These are phyloP conservation scores for Cucumis hystrix DNA, from an alignment of 306 rosid genomes.

Conservation along the genomic window DNA sequence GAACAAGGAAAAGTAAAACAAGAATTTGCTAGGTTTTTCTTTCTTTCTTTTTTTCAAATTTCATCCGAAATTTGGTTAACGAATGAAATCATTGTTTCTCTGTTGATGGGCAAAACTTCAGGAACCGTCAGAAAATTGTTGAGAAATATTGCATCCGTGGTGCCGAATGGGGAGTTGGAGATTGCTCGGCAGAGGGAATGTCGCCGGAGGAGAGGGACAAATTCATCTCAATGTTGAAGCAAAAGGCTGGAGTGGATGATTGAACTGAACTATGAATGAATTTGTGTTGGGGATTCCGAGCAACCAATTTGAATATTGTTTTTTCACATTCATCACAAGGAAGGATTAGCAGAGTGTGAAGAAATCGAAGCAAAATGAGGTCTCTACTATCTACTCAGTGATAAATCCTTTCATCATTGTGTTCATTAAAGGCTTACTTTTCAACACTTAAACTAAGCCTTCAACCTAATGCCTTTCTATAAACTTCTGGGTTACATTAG, in stretches of 20 bases:
- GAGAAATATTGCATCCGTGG: conserved; percentile 88
- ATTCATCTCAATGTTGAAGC: conserved; percentile 62
- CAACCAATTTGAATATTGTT: background rate
- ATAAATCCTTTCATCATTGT: background rate
- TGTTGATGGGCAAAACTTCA: conserved; percentile 4
- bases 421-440: background rate
- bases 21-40: background rate
- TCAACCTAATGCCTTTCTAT: background rate
- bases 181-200: conserved; percentile 81
- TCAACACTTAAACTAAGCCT: background rate
- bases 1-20: conserved; percentile 72
- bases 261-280: background rate
- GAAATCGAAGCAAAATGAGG: background rate
- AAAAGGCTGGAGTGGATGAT: conserved; percentile 28
- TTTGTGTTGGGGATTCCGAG: background rate
- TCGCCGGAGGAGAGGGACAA: conserved; percentile 51
- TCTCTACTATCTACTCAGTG: background rate
- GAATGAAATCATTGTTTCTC: background rate
- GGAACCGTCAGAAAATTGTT: conserved; percentile 49
- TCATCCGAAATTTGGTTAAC: background rate
- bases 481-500: background rate
- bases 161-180: conserved; percentile 97
- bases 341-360: background rate
- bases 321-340: background rate
- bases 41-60: background rate